Evolutionary conservation across 371 early-diverging fungal species (phyloP).

Genomic region (Apophysomyces trapeziformis): DNA sequence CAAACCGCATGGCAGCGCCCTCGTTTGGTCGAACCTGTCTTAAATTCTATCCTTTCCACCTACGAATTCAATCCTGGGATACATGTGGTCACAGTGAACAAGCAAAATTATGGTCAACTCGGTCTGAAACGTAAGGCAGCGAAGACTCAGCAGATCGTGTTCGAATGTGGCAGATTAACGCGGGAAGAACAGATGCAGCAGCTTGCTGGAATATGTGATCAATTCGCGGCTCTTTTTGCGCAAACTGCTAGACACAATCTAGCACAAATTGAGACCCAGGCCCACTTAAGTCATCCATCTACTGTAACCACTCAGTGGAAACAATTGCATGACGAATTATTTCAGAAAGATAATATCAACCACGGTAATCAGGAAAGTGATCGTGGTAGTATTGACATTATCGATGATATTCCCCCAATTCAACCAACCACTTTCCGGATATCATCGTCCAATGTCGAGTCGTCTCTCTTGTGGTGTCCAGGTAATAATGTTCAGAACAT

Average conservation of each 20-base stretch:
- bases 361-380: not conserved
- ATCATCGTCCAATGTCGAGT: conserved; percentile 13
- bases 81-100: conserved; percentile 8
- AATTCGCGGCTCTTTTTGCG: conserved; percentile 16
- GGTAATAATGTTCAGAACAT: conserved; percentile 15
- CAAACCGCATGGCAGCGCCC: not conserved
- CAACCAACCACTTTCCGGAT: not conserved
- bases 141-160: conserved; percentile 3
- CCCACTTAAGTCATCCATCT: not conserved
- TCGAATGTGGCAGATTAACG: not conserved
- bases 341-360: not conserved
- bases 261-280: not conserved
- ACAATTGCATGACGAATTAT: not conserved
- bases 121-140: conserved; percentile 9
- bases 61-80: not conserved
- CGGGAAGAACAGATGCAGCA: conserved; percentile 15
- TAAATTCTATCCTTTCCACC: not conserved
- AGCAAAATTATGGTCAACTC: conserved; percentile 12
- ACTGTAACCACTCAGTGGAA: not conserved
- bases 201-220: conserved; percentile 3
- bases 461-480: conserved; percentile 25
- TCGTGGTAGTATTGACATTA: conserved; percentile 1
- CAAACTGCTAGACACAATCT: conserved; percentile 17
- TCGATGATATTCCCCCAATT: not conserved
- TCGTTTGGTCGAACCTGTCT: not conserved